These are phyloP conservation scores for Glycine soja DNA, from an alignment of 306 rosid genomes.

Conservation along the genomic window DNA sequence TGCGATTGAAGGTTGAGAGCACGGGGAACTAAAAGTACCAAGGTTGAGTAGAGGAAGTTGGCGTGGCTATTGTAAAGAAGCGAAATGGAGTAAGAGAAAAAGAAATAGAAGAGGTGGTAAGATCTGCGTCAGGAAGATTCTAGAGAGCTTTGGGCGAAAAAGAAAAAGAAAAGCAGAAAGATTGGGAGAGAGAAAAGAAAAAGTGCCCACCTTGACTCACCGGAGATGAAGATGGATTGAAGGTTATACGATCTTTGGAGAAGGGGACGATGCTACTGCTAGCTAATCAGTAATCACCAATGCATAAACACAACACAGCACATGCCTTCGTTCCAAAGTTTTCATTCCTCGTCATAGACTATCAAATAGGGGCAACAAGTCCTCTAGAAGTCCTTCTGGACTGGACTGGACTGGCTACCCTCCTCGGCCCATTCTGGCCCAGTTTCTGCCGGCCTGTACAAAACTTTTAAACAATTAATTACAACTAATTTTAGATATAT, in stretches of 20 bases:
- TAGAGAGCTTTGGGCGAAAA: conserved; percentile 16
- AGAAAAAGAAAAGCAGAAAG: background rate
- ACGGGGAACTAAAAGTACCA: background rate
- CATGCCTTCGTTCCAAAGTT: background rate
- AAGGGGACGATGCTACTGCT: background rate
- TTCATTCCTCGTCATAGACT: background rate
- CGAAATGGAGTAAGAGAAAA: background rate
- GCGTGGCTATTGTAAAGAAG: background rate
- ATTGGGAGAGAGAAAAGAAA: background rate
- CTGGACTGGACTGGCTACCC: conserved; percentile 1
- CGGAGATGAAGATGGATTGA: conserved; percentile 32
- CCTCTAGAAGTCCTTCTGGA: background rate
- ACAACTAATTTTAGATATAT: too few species aligned
- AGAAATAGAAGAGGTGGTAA: background rate
- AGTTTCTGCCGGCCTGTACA: too few species aligned
- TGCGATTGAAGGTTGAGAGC: background rate
- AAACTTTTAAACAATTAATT: too few species aligned
- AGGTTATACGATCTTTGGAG: conserved; percentile 35
- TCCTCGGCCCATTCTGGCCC: background rate
- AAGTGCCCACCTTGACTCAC: conserved; percentile 14
- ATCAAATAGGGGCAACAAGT: background rate
- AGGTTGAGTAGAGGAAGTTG: background rate
- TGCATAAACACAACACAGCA: background rate
- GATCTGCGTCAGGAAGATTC: conserved; percentile 51
- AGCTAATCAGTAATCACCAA: background rate